A percentile compares a stretch with the other conserved stretches of the same genome.
phyloP scores from a whole-genome alignment of 164 flowering plant species.

The Stephania yunnanensis region DNA sequence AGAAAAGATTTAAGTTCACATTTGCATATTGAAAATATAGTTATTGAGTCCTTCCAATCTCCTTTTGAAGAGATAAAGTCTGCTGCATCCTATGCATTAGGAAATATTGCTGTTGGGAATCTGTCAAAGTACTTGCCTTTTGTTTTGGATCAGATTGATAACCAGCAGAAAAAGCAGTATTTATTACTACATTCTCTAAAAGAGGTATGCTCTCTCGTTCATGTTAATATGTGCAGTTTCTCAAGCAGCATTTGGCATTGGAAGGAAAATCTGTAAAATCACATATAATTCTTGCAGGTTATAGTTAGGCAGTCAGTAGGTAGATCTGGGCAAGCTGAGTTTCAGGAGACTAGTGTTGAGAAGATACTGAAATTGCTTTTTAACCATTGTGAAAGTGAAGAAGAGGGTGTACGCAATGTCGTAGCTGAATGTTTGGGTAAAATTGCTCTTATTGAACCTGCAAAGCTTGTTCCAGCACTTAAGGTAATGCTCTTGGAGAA shows the following conservation, averaged over 20 bases:
- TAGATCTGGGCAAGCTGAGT: slow-evolving; percentile 60
- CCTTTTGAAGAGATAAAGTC: slow-evolving; percentile 98
- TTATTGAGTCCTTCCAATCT: slow-evolving; percentile 94
- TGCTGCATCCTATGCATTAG: slow-evolving; percentile 99
- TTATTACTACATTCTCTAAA: slow-evolving; percentile 93
- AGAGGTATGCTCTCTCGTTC: slow-evolving; percentile 50
- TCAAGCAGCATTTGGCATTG: background rate
- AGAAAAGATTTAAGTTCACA: slow-evolving; percentile 89
- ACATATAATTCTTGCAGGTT: slow-evolving; percentile 48
- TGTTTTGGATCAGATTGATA: slow-evolving; percentile 96
- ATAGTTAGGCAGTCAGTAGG: slow-evolving; percentile 95
- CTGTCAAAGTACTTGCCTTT: slow-evolving; percentile 86
- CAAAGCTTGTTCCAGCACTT: slow-evolving; percentile 91
- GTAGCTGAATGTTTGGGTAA: slow-evolving; percentile 99
- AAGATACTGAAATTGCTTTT: slow-evolving; percentile 83
- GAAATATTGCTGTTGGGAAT: slow-evolving; percentile 98
- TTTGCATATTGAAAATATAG: slow-evolving; percentile 74
- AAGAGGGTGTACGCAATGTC: slow-evolving; percentile 99
- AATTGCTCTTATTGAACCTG: slow-evolving; percentile 94
- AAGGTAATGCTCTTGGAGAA: slow-evolving; percentile 44
- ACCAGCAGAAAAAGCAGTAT: slow-evolving; percentile 97
- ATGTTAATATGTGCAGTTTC: background rate
- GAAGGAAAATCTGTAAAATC: background rate
- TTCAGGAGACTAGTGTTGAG: slow-evolving; percentile 87
- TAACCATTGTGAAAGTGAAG: slow-evolving; percentile 99